Conservation (phyloP, 176 grass and related monocot genomes). For the Neostapfia colusana region DNA sequence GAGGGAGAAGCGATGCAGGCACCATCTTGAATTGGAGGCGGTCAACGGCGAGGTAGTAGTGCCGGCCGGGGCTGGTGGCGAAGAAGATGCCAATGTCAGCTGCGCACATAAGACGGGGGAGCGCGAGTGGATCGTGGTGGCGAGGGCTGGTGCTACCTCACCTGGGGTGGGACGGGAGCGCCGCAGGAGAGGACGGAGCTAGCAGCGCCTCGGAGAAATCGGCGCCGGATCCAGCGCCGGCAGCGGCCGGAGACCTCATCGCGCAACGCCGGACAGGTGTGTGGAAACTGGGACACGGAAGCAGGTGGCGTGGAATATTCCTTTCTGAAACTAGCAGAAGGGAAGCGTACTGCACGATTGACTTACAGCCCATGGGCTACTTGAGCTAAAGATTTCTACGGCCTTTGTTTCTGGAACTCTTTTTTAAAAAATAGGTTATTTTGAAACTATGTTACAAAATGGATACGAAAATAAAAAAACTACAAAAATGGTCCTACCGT, state of each 20-base stretch:
- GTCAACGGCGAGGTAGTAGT: constrained; percentile 82
- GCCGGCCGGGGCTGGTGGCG: constrained; percentile 50
- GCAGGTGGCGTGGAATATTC: not conserved
- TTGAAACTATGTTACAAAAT: too few relatives aligned
- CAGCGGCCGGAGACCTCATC: constrained; percentile 34
- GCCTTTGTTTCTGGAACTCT: not conserved
- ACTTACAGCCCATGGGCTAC: not conserved
- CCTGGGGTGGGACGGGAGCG: constrained; percentile 37
- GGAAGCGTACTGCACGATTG: not conserved
- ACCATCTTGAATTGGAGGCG: constrained; percentile 83
- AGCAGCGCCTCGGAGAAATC: constrained; percentile 41
- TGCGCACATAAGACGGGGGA: not conserved
- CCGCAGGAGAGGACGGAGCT: constrained; percentile 34
- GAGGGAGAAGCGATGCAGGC: not conserved
- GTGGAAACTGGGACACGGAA: not conserved
- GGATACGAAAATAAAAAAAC: too few relatives aligned
- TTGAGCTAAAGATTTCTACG: not conserved
- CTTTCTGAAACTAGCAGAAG: not conserved
- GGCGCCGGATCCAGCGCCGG: constrained; percentile 17
- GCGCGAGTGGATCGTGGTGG: not conserved
- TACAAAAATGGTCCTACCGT: too few relatives aligned
- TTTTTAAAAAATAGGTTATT: too few relatives aligned
- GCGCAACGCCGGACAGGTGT: not conserved
- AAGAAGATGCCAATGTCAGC: not conserved
- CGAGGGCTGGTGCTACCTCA: not conserved